Evolutionary conservation across 179 eudicot species (phyloP).

Genomic region (Carnegiea gigantea): DNA sequence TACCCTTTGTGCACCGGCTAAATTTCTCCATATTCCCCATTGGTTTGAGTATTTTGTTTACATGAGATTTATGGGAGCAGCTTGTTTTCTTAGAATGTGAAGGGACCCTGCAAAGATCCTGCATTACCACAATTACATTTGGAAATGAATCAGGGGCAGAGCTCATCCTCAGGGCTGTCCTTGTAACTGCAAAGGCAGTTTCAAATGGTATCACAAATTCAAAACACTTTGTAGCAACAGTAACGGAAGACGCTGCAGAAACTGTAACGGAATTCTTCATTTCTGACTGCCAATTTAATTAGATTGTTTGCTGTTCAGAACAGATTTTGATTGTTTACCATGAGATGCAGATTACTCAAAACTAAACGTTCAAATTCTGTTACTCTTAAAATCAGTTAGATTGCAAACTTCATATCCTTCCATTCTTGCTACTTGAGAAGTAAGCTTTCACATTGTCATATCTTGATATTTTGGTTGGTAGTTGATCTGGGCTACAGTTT

Average conservation of each 20-base stretch:
- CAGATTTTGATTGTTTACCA: neutral
- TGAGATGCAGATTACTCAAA: neutral
- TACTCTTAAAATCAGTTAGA: neutral
- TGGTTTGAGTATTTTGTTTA: neutral
- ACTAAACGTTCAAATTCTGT: too few relatives aligned
- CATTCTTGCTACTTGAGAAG: too few relatives aligned
- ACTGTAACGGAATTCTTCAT: conserved; percentile 12
- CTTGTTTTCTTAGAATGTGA: conserved; percentile 18
- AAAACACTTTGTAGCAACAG: too few relatives aligned
- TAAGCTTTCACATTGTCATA: too few relatives aligned
- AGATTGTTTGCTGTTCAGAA: neutral
- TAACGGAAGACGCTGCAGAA: conserved; percentile 11
- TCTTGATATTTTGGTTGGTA: too few relatives aligned
- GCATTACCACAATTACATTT: conserved; percentile 49
- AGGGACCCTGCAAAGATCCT: conserved; percentile 55
- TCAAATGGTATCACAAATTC: neutral
- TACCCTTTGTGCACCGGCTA: too few relatives aligned
- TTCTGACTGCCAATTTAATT: conserved; percentile 20
- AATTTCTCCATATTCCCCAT: neutral
- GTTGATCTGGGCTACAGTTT: too few relatives aligned
- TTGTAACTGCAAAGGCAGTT: conserved; percentile 32
- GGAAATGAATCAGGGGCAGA: conserved; percentile 53
- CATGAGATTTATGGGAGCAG: neutral
- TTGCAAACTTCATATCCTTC: neutral
- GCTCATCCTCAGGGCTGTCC: conserved; percentile 67